Percentiles rank a stretch among this genome's conserved stretches.
Evolutionary conservation across 2,329 filamentous ascomycete species (phyloP).

Genomic region (Monilinia fructigena): DNA sequence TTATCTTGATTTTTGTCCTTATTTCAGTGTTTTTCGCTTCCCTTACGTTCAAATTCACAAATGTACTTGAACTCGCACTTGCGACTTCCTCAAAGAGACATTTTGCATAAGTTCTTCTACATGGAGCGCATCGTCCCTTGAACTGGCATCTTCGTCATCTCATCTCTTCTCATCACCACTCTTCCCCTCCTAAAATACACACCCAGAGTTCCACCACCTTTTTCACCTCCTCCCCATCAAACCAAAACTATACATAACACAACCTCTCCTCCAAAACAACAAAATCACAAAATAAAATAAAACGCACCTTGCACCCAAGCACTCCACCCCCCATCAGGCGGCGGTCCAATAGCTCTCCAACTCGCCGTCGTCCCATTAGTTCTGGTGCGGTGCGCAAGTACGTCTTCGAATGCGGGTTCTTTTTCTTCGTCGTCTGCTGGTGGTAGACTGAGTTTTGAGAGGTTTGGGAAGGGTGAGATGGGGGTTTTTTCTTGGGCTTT

Average conservation of each 20-base stretch:
- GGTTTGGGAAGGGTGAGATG: too few species aligned
- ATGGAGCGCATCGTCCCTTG: too few species aligned
- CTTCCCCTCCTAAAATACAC: background rate
- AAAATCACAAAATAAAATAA: constrained; percentile 5
- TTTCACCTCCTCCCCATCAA: too few species aligned
- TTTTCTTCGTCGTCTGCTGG: too few species aligned
- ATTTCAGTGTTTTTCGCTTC: too few species aligned
- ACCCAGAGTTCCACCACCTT: too few species aligned
- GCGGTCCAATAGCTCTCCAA: constrained; percentile 38
- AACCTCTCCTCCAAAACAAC: background rate
- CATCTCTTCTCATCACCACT: background rate
- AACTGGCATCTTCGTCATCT: background rate
- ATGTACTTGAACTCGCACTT: constrained; percentile 1
- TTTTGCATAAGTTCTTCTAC: background rate
- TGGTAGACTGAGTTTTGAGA: too few species aligned
- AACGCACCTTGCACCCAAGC: constrained; percentile 38
- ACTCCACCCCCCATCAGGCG: constrained; percentile 37
- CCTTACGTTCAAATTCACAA: background rate
- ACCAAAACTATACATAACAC: background rate
- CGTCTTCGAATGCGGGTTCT: too few species aligned
- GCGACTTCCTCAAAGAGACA: background rate
- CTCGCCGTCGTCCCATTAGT: constrained; percentile 31
- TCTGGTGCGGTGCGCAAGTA: background rate
- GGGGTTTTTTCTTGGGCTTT: too few species aligned
- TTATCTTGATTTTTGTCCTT: background rate